Evolutionary conservation across 768 basidiomycete genomes (phyloP), one percentile per base, ranked within the genome.

Genomic region (Kwoniella heveanensis): DNA sequence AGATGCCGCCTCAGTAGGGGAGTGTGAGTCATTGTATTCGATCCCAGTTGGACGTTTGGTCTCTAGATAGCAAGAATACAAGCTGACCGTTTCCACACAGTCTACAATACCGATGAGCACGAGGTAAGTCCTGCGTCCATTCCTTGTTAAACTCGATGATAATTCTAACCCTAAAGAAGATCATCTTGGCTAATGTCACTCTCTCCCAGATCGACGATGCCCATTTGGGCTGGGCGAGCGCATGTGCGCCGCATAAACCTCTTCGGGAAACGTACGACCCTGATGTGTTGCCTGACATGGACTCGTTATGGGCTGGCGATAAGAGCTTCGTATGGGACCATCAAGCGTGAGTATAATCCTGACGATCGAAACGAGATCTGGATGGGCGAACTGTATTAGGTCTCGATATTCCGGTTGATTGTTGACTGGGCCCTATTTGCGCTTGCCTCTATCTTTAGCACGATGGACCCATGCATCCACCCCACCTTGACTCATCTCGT

Each of bases 241-340:
- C 75, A 26, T 78, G 77, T 55, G 73, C 77, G 32, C 71, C 73
- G 15, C 73, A 76, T 59, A 75, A 74, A 39, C 77, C 77, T 12
- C 67, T 78, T 3, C 64, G 74, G 30, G 57, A 72, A 26, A 54
- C 65, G 12, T 74, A 72, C 57, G 71, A 74, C 39, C 54, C 57
- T 6, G 57, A 65, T 12, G 46, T 61, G 19, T 50, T 68, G 2
- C 77, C 77, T 1, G 63, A 55, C 36, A 48, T 74, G 25, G 66
- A 71, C 7, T 59, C 65, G 15, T 29, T 77, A 24, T 74, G 70
- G 65, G 50, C 55, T 15, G 29, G 52, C 26, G 62, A 69, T 36
- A 78, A 78, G 58, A 71, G 68, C 24, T 76, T 79, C 39, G 76
- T 79, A 32, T 77, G 77, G 73, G 71, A 78, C 44, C 78, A 78